Conservation (phyloP, 441 rosid genomes). For the Eruca vesicaria region DNA sequence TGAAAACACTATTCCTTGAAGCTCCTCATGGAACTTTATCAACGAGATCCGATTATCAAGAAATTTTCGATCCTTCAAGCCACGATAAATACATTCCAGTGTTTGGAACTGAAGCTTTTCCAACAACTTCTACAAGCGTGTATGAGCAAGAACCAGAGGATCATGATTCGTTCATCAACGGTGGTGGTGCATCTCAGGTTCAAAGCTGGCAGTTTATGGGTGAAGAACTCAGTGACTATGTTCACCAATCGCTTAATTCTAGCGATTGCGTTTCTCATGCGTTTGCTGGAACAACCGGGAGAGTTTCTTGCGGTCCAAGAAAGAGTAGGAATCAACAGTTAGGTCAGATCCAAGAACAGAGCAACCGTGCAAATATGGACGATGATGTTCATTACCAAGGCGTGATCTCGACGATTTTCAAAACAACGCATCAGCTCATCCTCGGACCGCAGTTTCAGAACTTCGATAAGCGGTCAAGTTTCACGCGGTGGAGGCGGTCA, state of each 20-base stretch:
- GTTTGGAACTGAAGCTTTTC: constrained; percentile 41
- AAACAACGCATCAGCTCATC: constrained; percentile 60
- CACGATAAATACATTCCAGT: constrained; percentile 34
- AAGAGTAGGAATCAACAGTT: constrained; percentile 33
- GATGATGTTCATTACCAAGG: constrained; percentile 74
- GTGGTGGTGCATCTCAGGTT: constrained; percentile 65
- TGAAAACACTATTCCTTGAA: constrained; percentile 62
- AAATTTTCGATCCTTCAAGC: constrained; percentile 35
- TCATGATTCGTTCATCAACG: constrained; percentile 48
- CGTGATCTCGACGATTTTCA: constrained; percentile 64
- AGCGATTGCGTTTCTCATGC: constrained; percentile 83
- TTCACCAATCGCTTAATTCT: constrained; percentile 62
- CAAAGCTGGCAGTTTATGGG: constrained; percentile 73
- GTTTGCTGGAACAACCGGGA: constrained; percentile 47
- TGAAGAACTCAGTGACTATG: constrained; percentile 70
- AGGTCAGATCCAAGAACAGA: constrained; percentile 40
- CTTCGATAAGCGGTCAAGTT: constrained; percentile 55
- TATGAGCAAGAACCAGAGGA: constrained; percentile 55
- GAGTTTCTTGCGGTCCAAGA: constrained; percentile 31
- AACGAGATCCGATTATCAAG: constrained; percentile 36
- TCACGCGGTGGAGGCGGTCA: constrained; percentile 58
- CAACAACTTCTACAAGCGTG: constrained; percentile 41
- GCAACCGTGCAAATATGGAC: constrained; percentile 35
- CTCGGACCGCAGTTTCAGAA: constrained; percentile 52
- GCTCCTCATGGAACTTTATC: constrained; percentile 43